Evolutionary conservation across 2,329 filamentous ascomycete species (phyloP).

Genomic region (Phyllosticta capitalensis): DNA sequence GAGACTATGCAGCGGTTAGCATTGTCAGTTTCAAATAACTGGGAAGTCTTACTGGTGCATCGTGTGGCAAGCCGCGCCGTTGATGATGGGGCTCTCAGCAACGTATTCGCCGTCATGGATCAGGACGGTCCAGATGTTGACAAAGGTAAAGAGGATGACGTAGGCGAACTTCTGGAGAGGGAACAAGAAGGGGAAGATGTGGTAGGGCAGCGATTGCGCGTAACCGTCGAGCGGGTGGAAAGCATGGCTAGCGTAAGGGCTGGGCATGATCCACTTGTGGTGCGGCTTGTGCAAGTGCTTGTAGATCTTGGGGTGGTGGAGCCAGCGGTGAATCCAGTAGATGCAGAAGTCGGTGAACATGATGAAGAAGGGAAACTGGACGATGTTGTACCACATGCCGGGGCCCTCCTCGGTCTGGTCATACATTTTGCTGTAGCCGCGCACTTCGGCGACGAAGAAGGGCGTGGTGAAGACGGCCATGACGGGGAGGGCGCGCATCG

Average conservation of each 20-base stretch:
- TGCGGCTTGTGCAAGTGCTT: slow-evolving; percentile 91
- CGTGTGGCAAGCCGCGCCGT: slow-evolving; percentile 88
- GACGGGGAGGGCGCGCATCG: slow-evolving; percentile 64
- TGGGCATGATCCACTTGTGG: slow-evolving; percentile 99
- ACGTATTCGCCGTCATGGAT: slow-evolving; percentile 95
- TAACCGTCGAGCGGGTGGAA: slow-evolving; percentile 94
- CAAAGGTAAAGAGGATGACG: slow-evolving; percentile 75
- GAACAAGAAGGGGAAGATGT: slow-evolving; percentile 86
- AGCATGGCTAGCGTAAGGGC: slow-evolving; percentile 81
- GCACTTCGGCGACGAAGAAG: slow-evolving; percentile 73
- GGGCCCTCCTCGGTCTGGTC: slow-evolving; percentile 67
- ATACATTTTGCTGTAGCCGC: slow-evolving; percentile 80
- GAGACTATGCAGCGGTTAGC: slow-evolving; percentile 8
- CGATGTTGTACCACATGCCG: slow-evolving; percentile 64
- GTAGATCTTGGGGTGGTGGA: slow-evolving; percentile 75
- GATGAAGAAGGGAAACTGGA: slow-evolving; percentile 83
- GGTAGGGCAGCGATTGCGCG: slow-evolving; percentile 81
- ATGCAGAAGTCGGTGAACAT: slow-evolving; percentile 82
- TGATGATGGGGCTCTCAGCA: slow-evolving; percentile 81
- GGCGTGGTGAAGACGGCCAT: slow-evolving; percentile 77
- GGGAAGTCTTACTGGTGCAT: slow-evolving; percentile 63
- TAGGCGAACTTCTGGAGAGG: slow-evolving; percentile 87
- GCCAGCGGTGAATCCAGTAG: slow-evolving; percentile 82
- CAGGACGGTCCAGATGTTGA: slow-evolving; percentile 95
- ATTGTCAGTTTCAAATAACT: slow-evolving; percentile 31